Base-by-base conservation (phyloP, 108 stramenopile genomes). In the Cyclotella distinguenda region DNA sequence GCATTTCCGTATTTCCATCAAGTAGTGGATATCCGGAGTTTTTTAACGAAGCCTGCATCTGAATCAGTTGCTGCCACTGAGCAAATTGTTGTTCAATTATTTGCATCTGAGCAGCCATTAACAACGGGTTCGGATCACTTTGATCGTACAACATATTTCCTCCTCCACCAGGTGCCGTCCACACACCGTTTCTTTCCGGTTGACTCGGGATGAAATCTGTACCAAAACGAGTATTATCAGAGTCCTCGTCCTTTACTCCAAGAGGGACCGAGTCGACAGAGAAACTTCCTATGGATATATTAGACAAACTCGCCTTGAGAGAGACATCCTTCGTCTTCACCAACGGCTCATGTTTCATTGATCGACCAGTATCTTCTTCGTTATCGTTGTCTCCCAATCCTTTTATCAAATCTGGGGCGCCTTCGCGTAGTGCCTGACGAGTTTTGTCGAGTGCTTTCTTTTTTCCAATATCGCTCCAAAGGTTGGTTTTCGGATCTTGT, bases 381-480 rank as follows among this genome's bases (percentile, higher is more conserved):
- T 28, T 38, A 50, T 62, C 73, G 19, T 21, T 51, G 32, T 35
- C 57, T 12, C 63, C 45, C 18, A 82, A 12, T 35, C 84, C 86
- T 55, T 88, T 88, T 63, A 82, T 42, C 52, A 93, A 63, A 9
- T 88, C 86, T 6, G 88, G 89, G 27, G 88, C 89, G 36, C 93
- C 93, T 66, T 94, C 94, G 68, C 90, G 55, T 34, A 95, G 61
- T 3, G 89, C 88, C 72, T 95, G 93, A 30, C 88, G 54, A 0
- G 93, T 95, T 67, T 95, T 95, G 60, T 95, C 90, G 21, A 89
- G 47, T 1, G 86, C 87, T 49, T 91, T 88, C 83, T 95, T 91
- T 40, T 95, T 90, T 19, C 89, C 94, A 46, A 95, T 88, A 35
- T 95, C 94, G 62, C 77, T 70, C 90, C 88, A 95, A 12, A 92